phyloP scores from a whole-genome alignment of 257 asterid genomes.

The Anisodus acutangulus region DNA sequence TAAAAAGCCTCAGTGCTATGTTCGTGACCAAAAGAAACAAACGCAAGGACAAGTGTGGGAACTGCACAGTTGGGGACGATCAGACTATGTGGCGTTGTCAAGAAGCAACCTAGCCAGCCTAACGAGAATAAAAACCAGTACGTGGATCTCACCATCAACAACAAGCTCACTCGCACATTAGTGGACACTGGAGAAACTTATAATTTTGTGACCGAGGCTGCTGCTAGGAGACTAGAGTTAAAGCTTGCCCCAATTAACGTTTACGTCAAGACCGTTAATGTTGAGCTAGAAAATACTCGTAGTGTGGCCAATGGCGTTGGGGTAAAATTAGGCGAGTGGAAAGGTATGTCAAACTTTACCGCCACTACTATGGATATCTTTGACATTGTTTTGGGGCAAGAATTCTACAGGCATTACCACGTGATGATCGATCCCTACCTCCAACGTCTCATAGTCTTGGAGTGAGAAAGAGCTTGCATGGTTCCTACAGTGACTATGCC shows the following conservation, averaged over 20 bases:
- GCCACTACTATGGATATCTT: too few relatives aligned
- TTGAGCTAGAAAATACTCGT: too few relatives aligned
- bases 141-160: neutral
- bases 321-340: too few relatives aligned
- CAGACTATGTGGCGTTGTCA: neutral
- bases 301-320: too few relatives aligned
- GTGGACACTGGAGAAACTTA: neutral
- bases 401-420: neutral
- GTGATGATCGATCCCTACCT: neutral
- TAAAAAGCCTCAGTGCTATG: too few relatives aligned
- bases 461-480: neutral
- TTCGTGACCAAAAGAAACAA: neutral
- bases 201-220: neutral
- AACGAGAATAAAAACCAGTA: neutral
- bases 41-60: neutral
- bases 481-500: neutral
- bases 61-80: neutral
- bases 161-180: neutral
- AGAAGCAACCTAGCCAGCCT: neutral
- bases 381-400: too few relatives aligned
- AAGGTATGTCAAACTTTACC: too few relatives aligned
- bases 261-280: too few relatives aligned
- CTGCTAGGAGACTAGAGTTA: neutral
- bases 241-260: too few relatives aligned
- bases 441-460: neutral